Evolutionary conservation across 257 asterid genomes (phyloP).

Genomic region (Knoxia roxburghii): DNA sequence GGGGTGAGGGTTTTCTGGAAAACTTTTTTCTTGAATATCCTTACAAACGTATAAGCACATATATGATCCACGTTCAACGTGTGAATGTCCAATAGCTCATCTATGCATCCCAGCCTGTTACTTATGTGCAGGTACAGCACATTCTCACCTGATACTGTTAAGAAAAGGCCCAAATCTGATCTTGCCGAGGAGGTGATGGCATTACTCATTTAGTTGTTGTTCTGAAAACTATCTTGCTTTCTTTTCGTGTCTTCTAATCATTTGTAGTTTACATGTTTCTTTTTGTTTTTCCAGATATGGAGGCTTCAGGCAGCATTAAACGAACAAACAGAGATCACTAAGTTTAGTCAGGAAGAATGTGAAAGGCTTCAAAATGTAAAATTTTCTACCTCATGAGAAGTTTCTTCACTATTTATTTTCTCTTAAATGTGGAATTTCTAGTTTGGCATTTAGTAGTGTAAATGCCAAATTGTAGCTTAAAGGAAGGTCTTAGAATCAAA

Average conservation of each 20-base stretch:
- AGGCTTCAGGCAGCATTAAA: slow-evolving; percentile 71
- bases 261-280: slow-evolving; percentile 2
- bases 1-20: no score
- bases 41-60: neutral
- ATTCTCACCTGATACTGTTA: slow-evolving; percentile 75
- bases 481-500: no score
- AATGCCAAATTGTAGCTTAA: no score
- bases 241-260: neutral
- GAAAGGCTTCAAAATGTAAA: slow-evolving; percentile 81
- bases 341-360: slow-evolving; percentile 75
- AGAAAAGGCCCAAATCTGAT: slow-evolving; percentile 80
- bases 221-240: neutral
- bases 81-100: neutral
- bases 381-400: slow-evolving; percentile 6
- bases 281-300: slow-evolving; percentile 50
- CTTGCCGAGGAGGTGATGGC: slow-evolving; percentile 73
- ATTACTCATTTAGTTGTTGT: slow-evolving; percentile 2
- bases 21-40: neutral
- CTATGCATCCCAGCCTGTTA: neutral
- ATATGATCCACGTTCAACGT: neutral
- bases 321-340: slow-evolving; percentile 72
- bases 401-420: neutral
- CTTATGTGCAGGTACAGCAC: slow-evolving; percentile 59
- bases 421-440: neutral
- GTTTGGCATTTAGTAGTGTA: no score